phyloP scores from a whole-genome alignment of 208 protist genomes.

The Lotmaria passim region DNA sequence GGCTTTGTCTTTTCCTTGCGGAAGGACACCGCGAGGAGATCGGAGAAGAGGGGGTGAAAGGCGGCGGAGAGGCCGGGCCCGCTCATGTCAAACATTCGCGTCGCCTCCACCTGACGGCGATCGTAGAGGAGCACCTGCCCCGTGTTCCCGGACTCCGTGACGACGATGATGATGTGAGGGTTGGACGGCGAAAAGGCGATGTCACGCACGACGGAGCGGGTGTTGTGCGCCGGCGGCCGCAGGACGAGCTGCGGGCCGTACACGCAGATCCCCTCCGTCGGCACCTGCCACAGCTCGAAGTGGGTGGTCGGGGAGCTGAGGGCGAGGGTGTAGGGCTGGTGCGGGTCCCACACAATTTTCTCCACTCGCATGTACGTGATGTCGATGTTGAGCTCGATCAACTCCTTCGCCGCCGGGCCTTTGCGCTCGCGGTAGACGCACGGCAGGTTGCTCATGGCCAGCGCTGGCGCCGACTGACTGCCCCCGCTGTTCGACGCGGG shows the following conservation, averaged over 20 bases:
- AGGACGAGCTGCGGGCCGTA: slow-evolving; percentile 71
- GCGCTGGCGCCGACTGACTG: not conserved
- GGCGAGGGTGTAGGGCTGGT: slow-evolving; percentile 87
- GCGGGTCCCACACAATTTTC: slow-evolving; percentile 85
- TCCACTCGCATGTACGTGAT: slow-evolving; percentile 66
- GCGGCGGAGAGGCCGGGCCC: slow-evolving; percentile 61
- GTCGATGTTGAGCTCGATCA: slow-evolving; percentile 81
- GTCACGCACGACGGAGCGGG: slow-evolving; percentile 58
- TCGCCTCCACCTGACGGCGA: slow-evolving; percentile 67
- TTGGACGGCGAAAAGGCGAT: slow-evolving; percentile 82
- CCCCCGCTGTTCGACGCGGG: slow-evolving; percentile 20
- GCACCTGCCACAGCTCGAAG: slow-evolving; percentile 87
- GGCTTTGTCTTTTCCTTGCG: slow-evolving; percentile 70
- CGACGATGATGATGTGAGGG: slow-evolving; percentile 74
- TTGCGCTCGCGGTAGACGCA: slow-evolving; percentile 25
- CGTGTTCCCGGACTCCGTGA: slow-evolving; percentile 56
- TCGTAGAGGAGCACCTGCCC: slow-evolving; percentile 83
- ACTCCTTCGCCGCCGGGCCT: slow-evolving; percentile 44
- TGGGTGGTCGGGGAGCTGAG: slow-evolving; percentile 66
- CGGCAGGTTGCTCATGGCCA: slow-evolving; percentile 12
- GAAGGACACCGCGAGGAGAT: slow-evolving; percentile 81
- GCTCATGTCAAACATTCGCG: slow-evolving; percentile 46
- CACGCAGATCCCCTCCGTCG: slow-evolving; percentile 42
- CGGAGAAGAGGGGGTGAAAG: slow-evolving; percentile 83
- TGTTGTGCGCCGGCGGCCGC: slow-evolving; percentile 68